Conservation (phyloP, 352 stramenopile genomes). For the Globisporangium spinosum region DNA sequence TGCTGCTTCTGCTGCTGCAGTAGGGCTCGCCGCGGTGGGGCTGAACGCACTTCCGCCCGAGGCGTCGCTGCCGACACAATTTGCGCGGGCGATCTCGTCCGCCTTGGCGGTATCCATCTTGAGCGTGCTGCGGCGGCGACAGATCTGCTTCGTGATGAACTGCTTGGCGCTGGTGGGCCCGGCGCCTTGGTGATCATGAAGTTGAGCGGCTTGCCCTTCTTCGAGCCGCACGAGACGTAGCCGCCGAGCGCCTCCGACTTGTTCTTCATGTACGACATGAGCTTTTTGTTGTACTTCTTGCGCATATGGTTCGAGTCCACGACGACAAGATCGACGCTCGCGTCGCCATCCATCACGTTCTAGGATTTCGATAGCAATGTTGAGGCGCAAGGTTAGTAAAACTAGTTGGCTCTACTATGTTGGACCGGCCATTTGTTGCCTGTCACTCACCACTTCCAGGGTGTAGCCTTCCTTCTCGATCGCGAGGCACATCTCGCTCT, state of each 20-base stretch:
- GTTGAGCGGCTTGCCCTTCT: conserved; percentile 43
- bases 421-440: background rate
- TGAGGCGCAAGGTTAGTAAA: background rate
- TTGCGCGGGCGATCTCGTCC: conserved; percentile 39
- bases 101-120: conserved; percentile 35
- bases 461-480: conserved; percentile 54
- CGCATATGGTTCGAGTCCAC: conserved; percentile 75
- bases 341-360: conserved; percentile 44
- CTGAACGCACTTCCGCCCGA: conserved; percentile 48
- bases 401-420: background rate
- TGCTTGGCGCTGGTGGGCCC: conserved; percentile 26
- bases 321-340: conserved; percentile 39
- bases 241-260: conserved; percentile 41
- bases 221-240: conserved; percentile 42
- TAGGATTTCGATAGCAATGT: background rate
- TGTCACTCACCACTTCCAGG: conserved; percentile 31
- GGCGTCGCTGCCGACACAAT: conserved; percentile 41
- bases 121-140: conserved; percentile 39
- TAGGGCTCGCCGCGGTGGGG: conserved; percentile 23
- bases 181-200: conserved; percentile 38
- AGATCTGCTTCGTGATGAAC: conserved; percentile 47
- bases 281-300: conserved; percentile 61
- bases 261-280: conserved; percentile 40
- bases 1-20: background rate
- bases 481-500: conserved; percentile 72